phyloP scores from a whole-genome alignment of 768 basidiomycete genomes.

The Termitomyces sp. region DNA sequence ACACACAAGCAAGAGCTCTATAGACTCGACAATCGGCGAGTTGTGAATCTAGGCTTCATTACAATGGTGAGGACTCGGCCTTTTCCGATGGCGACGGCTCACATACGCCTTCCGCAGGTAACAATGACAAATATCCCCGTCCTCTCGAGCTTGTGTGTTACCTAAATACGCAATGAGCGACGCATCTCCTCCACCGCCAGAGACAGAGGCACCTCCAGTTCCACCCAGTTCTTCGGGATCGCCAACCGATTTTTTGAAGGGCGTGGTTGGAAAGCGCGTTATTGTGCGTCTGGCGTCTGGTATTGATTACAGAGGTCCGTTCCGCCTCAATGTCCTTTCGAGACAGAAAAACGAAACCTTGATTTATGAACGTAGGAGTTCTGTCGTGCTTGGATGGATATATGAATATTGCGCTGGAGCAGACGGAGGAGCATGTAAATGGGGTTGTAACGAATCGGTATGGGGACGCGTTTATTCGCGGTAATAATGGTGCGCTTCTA shows the following conservation, averaged over 20 bases:
- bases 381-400: constrained; percentile 96
- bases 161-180: constrained; percentile 2
- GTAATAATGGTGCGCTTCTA: constrained; percentile 78
- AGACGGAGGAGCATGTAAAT: constrained; percentile 93
- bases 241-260: constrained; percentile 90
- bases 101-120: background rate
- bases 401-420: constrained; percentile 98
- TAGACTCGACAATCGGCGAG: too few relatives aligned
- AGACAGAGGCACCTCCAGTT: constrained; percentile 43
- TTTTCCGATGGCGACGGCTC: too few relatives aligned
- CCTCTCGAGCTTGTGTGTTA: too few relatives aligned
- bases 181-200: constrained; percentile 24
- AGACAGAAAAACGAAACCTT: background rate
- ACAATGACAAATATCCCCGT: background rate
- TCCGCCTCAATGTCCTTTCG: background rate
- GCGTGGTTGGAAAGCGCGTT: constrained; percentile 93
- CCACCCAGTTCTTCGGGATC: constrained; percentile 58
- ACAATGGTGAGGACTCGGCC: too few relatives aligned
- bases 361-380: constrained; percentile 47
- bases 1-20: too few relatives aligned
- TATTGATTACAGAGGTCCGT: constrained; percentile 86
- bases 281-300: constrained; percentile 89
- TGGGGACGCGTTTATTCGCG: constrained; percentile 93
- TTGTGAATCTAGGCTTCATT: too few relatives aligned
- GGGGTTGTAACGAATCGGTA: constrained; percentile 84